Evolutionary conservation across 1,139 yeast genomes (phyloP).

Genomic region (Geotrichum candidum): DNA sequence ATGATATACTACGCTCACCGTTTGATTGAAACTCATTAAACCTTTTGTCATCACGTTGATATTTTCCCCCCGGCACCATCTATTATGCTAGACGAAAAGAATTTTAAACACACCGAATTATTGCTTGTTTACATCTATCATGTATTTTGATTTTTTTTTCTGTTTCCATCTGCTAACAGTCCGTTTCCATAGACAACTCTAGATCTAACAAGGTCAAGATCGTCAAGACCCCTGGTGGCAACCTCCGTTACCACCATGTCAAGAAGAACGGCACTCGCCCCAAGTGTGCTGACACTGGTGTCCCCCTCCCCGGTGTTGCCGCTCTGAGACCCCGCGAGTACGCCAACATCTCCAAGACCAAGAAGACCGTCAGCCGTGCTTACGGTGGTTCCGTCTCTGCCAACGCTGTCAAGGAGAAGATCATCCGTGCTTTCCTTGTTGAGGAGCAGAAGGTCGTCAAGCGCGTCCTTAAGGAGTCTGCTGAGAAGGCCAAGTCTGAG

Average conservation of each 20-base stretch:
- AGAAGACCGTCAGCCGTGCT: slow-evolving; percentile 97
- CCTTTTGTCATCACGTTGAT: background rate
- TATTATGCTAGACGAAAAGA: background rate
- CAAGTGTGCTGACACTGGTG: slow-evolving; percentile 99
- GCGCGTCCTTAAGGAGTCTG: slow-evolving; percentile 95
- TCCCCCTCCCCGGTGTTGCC: slow-evolving; percentile 78
- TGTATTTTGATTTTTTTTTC: background rate
- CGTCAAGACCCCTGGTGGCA: slow-evolving; percentile 99
- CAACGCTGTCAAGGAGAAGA: slow-evolving; percentile 97
- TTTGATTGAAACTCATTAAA: background rate
- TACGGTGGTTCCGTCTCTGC: slow-evolving; percentile 99
- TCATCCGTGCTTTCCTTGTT: slow-evolving; percentile 97
- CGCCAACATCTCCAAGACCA: slow-evolving; percentile 90
- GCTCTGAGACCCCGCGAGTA: slow-evolving; percentile 97
- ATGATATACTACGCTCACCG: background rate
- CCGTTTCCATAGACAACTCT: slow-evolving; percentile 64
- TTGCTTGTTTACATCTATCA: background rate
- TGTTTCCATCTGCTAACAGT: background rate
- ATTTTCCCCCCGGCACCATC: background rate
- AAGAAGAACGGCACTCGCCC: slow-evolving; percentile 93
- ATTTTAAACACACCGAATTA: background rate
- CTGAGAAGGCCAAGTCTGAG: slow-evolving; percentile 72
- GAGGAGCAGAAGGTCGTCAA: slow-evolving; percentile 99
- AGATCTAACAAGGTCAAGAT: slow-evolving; percentile 98
- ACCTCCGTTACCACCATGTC: slow-evolving; percentile 93